phyloP scores from a whole-genome alignment of 371 early-diverging fungal genomes.

The Saksenaea vasiformis region DNA sequence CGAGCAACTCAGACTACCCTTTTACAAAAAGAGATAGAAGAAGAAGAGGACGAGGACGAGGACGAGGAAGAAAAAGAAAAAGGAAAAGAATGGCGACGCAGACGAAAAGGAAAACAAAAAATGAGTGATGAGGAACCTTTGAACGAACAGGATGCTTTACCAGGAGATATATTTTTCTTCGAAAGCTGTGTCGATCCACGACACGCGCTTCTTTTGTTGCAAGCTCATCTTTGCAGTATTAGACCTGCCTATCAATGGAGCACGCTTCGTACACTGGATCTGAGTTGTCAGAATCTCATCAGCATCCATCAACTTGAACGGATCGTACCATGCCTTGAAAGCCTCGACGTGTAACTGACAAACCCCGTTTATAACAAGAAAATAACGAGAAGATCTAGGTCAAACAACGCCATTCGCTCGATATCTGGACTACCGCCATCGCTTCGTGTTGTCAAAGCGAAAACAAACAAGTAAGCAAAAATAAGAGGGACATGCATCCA shows the following conservation, averaged over 20 bases:
- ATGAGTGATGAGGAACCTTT: neutral
- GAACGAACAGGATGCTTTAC: neutral
- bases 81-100: neutral
- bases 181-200: constrained; percentile 8
- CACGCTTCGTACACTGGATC: constrained; percentile 28
- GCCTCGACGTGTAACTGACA: constrained; percentile 30
- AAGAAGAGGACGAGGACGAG: neutral
- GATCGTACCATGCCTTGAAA: constrained; percentile 34
- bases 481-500: neutral
- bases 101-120: constrained; percentile 1
- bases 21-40: neutral
- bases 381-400: constrained; percentile 17
- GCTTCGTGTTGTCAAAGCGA: constrained; percentile 31
- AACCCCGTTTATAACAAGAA: neutral
- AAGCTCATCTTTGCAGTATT: constrained; percentile 11
- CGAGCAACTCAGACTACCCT: neutral
- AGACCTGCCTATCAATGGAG: constrained; percentile 30
- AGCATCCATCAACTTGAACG: constrained; percentile 17
- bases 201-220: constrained; percentile 9
- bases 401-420: constrained; percentile 35
- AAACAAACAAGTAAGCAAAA: constrained; percentile 32
- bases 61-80: neutral
- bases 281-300: constrained; percentile 26
- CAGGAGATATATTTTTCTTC: constrained; percentile 9
- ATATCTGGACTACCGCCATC: constrained; percentile 31